A percentile compares a stretch with the other conserved stretches of the same genome.
These are phyloP conservation scores for Cnidoscolus chayamansa DNA, from an alignment of 441 rosid genomes.

Conservation along the genomic window DNA sequence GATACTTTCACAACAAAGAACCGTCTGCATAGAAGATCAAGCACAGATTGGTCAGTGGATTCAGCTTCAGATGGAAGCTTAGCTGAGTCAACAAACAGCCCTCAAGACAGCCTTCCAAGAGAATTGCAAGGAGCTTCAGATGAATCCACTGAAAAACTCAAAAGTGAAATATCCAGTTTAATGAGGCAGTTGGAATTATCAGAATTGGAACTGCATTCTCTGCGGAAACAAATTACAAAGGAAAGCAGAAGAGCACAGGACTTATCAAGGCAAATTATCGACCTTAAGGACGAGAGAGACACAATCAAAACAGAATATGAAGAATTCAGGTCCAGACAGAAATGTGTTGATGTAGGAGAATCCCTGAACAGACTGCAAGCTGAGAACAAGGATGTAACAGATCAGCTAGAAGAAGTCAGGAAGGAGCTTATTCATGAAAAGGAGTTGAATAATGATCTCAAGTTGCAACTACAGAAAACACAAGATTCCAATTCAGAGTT, in stretches of 20 bases:
- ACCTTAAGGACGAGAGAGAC: conserved; percentile 69
- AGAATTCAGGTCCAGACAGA: conserved; percentile 44
- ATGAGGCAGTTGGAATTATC: conserved; percentile 69
- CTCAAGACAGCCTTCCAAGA: conserved; percentile 53
- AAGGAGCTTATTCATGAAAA: conserved; percentile 68
- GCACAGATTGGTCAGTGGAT: conserved; percentile 84
- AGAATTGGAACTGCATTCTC: conserved; percentile 75
- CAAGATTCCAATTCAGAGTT: conserved; percentile 75
- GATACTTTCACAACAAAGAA: conserved; percentile 29
- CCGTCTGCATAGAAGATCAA: conserved; percentile 50
- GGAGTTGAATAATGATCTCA: conserved; percentile 57
- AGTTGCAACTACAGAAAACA: conserved; percentile 67
- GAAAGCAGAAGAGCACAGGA: conserved; percentile 84
- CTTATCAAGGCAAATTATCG: conserved; percentile 51
- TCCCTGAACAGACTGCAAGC: conserved; percentile 39
- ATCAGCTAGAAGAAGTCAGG: conserved; percentile 57
- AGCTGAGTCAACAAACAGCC: conserved; percentile 68
- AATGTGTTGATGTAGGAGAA: conserved; percentile 32
- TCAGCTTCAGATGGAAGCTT: conserved; percentile 74
- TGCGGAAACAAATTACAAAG: conserved; percentile 71
- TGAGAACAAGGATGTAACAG: conserved; percentile 46
- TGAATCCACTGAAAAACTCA: conserved; percentile 60
- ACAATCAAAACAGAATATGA: conserved; percentile 48
- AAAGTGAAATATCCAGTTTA: conserved; percentile 51
- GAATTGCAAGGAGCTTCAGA: conserved; percentile 51